phyloP scores from a whole-genome alignment of 495 filamentous ascomycete species.

The Astrothelium macrocarpum region DNA sequence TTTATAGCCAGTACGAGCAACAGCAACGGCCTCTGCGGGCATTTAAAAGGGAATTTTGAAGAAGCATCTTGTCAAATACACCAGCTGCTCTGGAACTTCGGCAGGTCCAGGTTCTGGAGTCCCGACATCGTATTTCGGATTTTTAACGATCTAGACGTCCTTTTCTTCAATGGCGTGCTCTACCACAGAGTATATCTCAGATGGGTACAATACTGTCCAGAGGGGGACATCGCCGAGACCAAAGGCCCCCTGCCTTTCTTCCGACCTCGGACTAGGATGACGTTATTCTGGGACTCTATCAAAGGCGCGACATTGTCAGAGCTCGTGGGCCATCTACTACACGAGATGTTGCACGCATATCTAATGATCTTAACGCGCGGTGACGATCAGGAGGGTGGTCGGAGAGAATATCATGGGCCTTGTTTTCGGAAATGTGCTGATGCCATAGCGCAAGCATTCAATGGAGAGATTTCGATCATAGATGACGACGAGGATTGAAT shows the following conservation, averaged over 20 bases:
- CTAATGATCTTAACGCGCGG: not conserved
- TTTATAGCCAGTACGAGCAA: not conserved
- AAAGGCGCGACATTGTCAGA: not conserved
- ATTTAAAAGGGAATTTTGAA: not conserved
- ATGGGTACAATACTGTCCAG: not conserved
- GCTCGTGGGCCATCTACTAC: not conserved
- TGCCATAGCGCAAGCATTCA: not conserved
- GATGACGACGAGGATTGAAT: not conserved
- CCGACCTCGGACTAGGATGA: not conserved
- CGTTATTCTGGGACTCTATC: not conserved
- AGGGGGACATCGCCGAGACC: not conserved
- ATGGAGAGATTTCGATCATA: not conserved
- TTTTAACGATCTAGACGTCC: not conserved
- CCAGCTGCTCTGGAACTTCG: not conserved
- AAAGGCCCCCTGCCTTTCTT: not conserved
- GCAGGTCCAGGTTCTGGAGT: not conserved
- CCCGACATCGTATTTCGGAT: not conserved
- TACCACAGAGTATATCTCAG: not conserved
- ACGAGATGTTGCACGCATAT: not conserved
- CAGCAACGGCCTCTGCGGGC: not conserved
- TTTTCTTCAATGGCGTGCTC: slow-evolving; percentile 2
- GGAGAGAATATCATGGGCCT: not conserved
- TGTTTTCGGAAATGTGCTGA: not conserved
- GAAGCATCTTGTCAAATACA: not conserved
- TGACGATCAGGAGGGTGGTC: not conserved